phyloP scores from a whole-genome alignment of 108 stramenopile species.

The Nitzschia palea region DNA sequence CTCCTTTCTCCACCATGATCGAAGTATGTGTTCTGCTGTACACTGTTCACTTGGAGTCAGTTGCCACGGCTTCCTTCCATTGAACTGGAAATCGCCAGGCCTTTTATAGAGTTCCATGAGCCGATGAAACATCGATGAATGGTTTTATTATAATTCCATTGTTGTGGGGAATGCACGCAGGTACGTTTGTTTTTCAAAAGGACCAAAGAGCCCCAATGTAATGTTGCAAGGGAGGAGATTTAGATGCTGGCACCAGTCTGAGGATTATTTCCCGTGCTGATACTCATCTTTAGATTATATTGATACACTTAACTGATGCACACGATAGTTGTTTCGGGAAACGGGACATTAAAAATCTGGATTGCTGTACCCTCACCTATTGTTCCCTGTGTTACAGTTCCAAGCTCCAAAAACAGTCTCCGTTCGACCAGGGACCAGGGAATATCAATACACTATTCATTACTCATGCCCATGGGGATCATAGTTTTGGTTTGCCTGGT shows the following conservation, averaged over 20 bases:
- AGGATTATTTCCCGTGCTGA: conserved; percentile 41
- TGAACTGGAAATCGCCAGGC: too few relatives aligned
- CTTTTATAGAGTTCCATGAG: too few relatives aligned
- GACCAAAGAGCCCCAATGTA: background rate
- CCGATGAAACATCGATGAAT: too few relatives aligned
- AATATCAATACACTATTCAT: conserved; percentile 91
- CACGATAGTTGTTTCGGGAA: too few relatives aligned
- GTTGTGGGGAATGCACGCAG: conserved; percentile 94
- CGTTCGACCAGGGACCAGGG: conserved; percentile 67
- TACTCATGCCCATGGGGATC: conserved; percentile 94
- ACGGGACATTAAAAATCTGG: too few relatives aligned
- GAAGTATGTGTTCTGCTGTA: too few relatives aligned
- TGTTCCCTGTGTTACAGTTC: conserved; percentile 32
- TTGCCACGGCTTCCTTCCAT: too few relatives aligned
- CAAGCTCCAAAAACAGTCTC: conserved; percentile 68
- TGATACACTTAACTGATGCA: conserved; percentile 28
- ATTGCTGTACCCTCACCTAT: too few relatives aligned
- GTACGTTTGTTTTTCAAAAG: conserved; percentile 44
- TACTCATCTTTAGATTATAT: conserved; percentile 40
- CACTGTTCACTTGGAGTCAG: too few relatives aligned
- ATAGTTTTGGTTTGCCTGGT: conserved; percentile 92
- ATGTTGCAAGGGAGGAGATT: conserved; percentile 48
- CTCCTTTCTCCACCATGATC: too few relatives aligned
- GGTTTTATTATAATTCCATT: too few relatives aligned
- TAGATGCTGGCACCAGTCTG: conserved; percentile 70